phyloP scores from a whole-genome alignment of 2,329 filamentous ascomycete species.

The Aureobasidium musti region DNA sequence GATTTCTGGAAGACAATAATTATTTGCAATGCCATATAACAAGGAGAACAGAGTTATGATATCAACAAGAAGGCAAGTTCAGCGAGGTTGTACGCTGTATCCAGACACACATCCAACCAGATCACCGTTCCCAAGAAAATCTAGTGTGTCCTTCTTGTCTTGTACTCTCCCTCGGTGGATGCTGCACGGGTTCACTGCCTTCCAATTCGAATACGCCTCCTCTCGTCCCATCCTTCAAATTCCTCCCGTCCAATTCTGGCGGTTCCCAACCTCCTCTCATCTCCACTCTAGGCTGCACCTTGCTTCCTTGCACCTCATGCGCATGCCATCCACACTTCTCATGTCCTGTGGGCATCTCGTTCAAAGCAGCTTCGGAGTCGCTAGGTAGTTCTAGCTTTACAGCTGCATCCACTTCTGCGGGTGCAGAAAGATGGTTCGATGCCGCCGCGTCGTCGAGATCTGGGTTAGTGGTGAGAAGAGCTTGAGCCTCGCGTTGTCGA shows the following conservation, averaged over 20 bases:
- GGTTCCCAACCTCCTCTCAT: slow-evolving; percentile 22
- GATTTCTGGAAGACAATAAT: too few relatives aligned
- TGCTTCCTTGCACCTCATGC: slow-evolving; percentile 15
- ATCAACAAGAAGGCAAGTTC: too few relatives aligned
- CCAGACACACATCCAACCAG: too few relatives aligned
- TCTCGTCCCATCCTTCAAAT: not conserved
- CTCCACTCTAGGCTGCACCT: slow-evolving; percentile 3
- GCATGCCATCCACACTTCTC: slow-evolving; percentile 11
- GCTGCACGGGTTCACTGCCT: not conserved
- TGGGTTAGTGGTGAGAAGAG: not conserved
- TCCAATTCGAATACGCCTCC: slow-evolving; percentile 4
- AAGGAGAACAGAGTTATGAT: too few relatives aligned
- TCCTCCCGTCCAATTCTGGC: slow-evolving; percentile 12
- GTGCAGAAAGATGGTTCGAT: not conserved
- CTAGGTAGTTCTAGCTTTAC: slow-evolving; percentile 2
- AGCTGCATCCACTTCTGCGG: not conserved
- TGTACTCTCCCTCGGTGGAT: not conserved
- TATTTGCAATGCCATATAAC: too few relatives aligned
- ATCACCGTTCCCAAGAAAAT: slow-evolving; percentile 23
- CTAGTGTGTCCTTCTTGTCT: not conserved
- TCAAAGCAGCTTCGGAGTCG: slow-evolving; percentile 15
- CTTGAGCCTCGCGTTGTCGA: not conserved
- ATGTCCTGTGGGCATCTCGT: not conserved
- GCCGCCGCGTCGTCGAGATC: not conserved
- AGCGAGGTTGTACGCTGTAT: too few relatives aligned